phyloP scores from a whole-genome alignment of 1,284 basidiomycete species.

The Xerocomus nothofagi region DNA sequence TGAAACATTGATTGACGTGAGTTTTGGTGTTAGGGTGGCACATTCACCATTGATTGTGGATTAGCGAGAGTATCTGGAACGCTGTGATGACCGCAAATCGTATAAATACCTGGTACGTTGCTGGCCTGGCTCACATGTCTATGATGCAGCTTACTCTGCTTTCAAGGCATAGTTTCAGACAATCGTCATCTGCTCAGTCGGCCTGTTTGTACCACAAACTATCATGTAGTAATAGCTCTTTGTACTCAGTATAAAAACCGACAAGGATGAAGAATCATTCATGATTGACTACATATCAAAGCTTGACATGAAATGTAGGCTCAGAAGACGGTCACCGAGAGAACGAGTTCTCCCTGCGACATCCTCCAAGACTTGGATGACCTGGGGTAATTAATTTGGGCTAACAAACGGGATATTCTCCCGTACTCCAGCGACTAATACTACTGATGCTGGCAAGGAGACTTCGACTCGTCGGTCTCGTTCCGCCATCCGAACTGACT shows the following conservation, averaged over 20 bases:
- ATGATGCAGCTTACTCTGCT: conserved; percentile 2
- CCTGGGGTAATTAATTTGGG: conserved; percentile 40
- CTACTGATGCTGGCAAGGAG: conserved; percentile 17
- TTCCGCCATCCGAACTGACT: background rate
- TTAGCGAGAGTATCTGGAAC: conserved; percentile 79
- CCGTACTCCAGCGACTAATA: conserved; percentile 27
- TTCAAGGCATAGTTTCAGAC: conserved; percentile 26
- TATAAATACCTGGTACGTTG: conserved; percentile 70
- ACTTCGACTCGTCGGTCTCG: conserved; percentile 2
- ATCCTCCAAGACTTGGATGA: conserved; percentile 28
- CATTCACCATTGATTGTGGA: conserved; percentile 6
- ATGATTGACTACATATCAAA: conserved; percentile 33
- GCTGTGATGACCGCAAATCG: conserved; percentile 77
- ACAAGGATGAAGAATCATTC: background rate
- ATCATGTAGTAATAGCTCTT: conserved; percentile 4
- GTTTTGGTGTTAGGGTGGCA: conserved; percentile 16
- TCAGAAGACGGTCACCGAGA: conserved; percentile 15
- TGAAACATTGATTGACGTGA: conserved; percentile 90
- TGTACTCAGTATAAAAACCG: background rate
- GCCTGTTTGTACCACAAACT: background rate
- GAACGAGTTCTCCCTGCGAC: conserved; percentile 3
- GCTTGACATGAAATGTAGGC: conserved; percentile 38
- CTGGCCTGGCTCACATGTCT: background rate
- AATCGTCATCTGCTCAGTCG: background rate
- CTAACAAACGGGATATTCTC: conserved; percentile 31